Conservation (phyloP, 2,329 filamentous ascomycete species). For the Blastomyces percursus region DNA sequence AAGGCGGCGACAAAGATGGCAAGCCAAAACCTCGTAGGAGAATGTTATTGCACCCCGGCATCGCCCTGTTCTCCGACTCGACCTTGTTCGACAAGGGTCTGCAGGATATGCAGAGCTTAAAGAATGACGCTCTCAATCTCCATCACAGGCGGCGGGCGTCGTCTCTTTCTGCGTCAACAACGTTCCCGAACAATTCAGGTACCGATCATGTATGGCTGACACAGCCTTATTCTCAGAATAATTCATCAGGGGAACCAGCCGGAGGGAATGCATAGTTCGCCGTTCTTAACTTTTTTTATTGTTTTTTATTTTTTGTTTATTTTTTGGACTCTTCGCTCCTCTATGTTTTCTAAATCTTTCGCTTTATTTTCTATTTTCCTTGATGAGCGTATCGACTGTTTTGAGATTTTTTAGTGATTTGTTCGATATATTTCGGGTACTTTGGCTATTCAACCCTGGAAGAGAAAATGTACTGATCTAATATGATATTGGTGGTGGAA, state of each 20-base stretch:
- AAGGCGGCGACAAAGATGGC: not conserved
- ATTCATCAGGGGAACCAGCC: not conserved
- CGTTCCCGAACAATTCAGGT: not conserved
- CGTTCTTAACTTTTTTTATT: no score
- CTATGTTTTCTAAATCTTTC: not conserved
- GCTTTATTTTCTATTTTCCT: not conserved
- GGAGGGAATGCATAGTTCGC: not conserved
- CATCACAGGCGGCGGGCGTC: conserved; percentile 1
- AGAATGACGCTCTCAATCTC: not conserved
- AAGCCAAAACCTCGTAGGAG: not conserved
- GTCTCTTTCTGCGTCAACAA: conserved; percentile 1
- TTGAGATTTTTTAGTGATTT: not conserved
- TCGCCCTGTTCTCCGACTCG: conserved; percentile 9
- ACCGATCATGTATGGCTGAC: not conserved
- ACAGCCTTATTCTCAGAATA: not conserved
- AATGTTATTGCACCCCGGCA: conserved; percentile 6
- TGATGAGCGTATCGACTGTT: not conserved
- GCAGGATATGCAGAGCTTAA: conserved; percentile 1
- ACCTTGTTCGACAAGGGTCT: not conserved
- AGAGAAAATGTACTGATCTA: not conserved
- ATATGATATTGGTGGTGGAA: not conserved
- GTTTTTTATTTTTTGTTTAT: no score
- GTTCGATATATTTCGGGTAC: not conserved
- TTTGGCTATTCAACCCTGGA: not conserved
- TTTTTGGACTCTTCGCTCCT: not conserved